Conservation (phyloP, 1,139 yeast species). For the Nadsonia starkeyi-henricii region DNA sequence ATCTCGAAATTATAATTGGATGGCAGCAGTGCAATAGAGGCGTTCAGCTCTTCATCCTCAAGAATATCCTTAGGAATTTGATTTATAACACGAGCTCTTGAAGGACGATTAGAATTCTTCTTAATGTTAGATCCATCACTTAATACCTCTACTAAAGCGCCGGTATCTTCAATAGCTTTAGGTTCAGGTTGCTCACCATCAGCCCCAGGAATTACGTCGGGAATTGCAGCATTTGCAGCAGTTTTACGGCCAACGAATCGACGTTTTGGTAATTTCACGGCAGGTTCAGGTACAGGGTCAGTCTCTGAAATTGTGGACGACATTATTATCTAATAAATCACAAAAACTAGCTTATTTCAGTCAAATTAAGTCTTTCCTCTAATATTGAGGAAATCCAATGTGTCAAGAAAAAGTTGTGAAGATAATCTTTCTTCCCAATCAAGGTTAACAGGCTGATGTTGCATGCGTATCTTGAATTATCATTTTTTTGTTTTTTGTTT, state of each 20-base stretch:
- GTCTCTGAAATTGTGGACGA: too few species aligned
- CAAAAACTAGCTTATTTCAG: too few species aligned
- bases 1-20: conserved; percentile 89
- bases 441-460: too few species aligned
- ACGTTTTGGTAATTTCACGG: conserved; percentile 25
- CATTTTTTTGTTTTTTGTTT: too few species aligned
- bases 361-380: too few species aligned
- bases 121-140: conserved; percentile 1
- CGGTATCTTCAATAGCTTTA: background rate
- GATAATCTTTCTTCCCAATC: background rate
- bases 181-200: background rate
- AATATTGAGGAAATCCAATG: too few species aligned
- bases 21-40: conserved; percentile 70
- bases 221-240: conserved; percentile 10
- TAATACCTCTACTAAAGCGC: background rate
- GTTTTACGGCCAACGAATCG: conserved; percentile 32
- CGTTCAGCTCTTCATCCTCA: conserved; percentile 63
- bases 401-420: too few species aligned
- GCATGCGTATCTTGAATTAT: too few species aligned
- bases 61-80: conserved; percentile 87
- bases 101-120: conserved; percentile 12
- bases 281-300: background rate
- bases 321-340: too few species aligned
- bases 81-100: conserved; percentile 43
- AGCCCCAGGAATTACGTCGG: background rate